Evolutionary conservation across 192 early-diverging fungal genomes (phyloP), one percentile per base, ranked within the genome.

Genomic region (Globomyces pollinis-pini): DNA sequence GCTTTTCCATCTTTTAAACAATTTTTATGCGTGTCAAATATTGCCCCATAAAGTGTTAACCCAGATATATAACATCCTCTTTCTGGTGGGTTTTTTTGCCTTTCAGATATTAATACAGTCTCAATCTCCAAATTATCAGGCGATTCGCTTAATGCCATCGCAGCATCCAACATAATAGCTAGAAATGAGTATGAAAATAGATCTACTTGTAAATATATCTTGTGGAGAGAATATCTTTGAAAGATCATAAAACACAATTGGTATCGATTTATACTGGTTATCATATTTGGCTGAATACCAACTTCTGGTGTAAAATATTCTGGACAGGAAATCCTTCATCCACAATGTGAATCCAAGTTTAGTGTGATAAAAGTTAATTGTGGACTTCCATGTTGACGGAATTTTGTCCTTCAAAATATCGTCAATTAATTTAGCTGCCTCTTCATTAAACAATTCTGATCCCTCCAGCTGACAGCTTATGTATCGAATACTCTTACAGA

Each of bases 51-150:
- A 4, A 57, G 20, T 2, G 3, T 15, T 5, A 57, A 23, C n/a
- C 55, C 55, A n/a, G 29, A 21, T 1, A 57, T 29, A 16, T 33
- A 57, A 1, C 23, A 20, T 2, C 23, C 55, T 13, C 26, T 12
- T 16, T 57, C 55, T 12, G 23, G 23, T 11, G 26, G 26, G 7
- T 20, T 57, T 11, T 31, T 33, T 57, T 57, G 23, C 2, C 31
- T 38, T 29, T 57, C 52, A 21, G 52, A 33, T 6, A 57, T 23
- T 9, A 33, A 4, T 1, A 57, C 55, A 20, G 31, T 57, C 39
- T 57, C 55, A 26, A 57, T 28, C 39, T 57, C 55, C 23, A 57
- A n/a, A 24, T 57, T 57, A 11, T 57, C 55, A 5, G 39, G 23
- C 3, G 23, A 29, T 30, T 57, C 55, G 6, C 24, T 26, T 23